Conservation (phyloP, 768 basidiomycete species). For the Suillus luteus region DNA sequence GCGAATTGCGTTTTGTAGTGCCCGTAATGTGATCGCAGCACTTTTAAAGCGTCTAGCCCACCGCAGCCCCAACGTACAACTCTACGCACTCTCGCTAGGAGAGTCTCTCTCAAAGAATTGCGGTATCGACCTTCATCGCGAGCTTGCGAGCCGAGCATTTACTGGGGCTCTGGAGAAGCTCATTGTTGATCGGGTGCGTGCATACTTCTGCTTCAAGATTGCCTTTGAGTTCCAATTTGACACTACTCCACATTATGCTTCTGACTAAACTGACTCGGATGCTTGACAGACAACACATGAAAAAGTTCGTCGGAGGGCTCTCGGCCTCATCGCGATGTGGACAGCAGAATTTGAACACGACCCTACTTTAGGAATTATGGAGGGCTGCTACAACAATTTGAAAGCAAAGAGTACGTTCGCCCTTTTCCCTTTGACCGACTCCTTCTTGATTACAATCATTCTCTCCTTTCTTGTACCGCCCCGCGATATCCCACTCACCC, state of each 20-base stretch:
- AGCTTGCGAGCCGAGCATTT: slow-evolving; percentile 88
- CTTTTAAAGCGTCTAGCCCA: slow-evolving; percentile 90
- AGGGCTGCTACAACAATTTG: slow-evolving; percentile 81
- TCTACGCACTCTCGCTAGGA: slow-evolving; percentile 85
- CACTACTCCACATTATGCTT: neutral
- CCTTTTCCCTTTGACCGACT: neutral
- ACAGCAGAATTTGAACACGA: slow-evolving; percentile 81
- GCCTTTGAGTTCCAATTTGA: neutral
- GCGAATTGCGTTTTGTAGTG: slow-evolving; percentile 49
- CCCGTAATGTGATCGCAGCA: slow-evolving; percentile 81
- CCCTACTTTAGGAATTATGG: slow-evolving; percentile 83
- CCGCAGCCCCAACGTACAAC: slow-evolving; percentile 94
- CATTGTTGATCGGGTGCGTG: slow-evolving; percentile 79
- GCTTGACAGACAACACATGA: slow-evolving; percentile 79
- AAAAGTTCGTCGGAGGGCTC: slow-evolving; percentile 77
- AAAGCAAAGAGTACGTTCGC: slow-evolving; percentile 72
- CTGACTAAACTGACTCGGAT: slow-evolving; percentile 17
- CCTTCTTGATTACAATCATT: slow-evolving; percentile 1
- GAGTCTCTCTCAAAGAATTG: slow-evolving; percentile 95
- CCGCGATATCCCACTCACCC: slow-evolving; percentile 17
- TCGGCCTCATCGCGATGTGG: slow-evolving; percentile 81
- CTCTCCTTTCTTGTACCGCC: neutral
- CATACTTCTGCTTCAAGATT: neutral
- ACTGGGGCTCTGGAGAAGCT: slow-evolving; percentile 87
- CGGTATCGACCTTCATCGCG: slow-evolving; percentile 74